Evolutionary conservation across 2,329 filamentous ascomycete genomes (phyloP), one percentile per base, ranked within the genome.

Genomic region (Lecanicillium sp.): DNA sequence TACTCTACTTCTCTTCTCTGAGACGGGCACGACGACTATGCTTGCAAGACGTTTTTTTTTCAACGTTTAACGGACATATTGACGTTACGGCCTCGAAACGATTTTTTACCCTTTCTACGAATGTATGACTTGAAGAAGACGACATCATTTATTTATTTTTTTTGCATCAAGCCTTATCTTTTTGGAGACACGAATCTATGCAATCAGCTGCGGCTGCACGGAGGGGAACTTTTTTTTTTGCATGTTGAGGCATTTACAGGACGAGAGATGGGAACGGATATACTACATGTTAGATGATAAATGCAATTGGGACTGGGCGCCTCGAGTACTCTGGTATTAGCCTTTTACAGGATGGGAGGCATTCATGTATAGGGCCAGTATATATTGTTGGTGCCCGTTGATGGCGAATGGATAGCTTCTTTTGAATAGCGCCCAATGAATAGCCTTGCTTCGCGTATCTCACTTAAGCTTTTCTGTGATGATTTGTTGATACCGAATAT

Each of bases 61-160:
- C 56, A 56, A 54, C 51, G 49, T 59, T 54, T 54, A 41, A 61
- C 58, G 55, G 58, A 61, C 63, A 49, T 36, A 42, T 48, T 62
- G 62, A 63, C 60, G 24, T 62, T 54, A 67, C 56, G 62, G 67
- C 58, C 56, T 58, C 60, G 55, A 43, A 62, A 65, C 62, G 63
- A 65, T 56, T 62, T 46, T 46, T 62, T 62, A 49, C 20, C 10
- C 21, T 59, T 65, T 64, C 63, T 60, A 65, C 54, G 62, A 65
- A 58, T 67, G 63, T 66, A 68, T 66, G 66, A 72, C 59, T 58
- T 67, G 62, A 68, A 70, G 63, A 64, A 62, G 60, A 64, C 51
- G 29, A 32, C 29, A 44, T 38, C 38, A 46, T 40, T 45, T 49
- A 37, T 46, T 39, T 43, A 33, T 35, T 48, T 23, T 17, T 39